These are phyloP conservation scores for Diaporthe ampelina DNA, from an alignment of 2,329 filamentous ascomycete genomes.

Conservation along the genomic window DNA sequence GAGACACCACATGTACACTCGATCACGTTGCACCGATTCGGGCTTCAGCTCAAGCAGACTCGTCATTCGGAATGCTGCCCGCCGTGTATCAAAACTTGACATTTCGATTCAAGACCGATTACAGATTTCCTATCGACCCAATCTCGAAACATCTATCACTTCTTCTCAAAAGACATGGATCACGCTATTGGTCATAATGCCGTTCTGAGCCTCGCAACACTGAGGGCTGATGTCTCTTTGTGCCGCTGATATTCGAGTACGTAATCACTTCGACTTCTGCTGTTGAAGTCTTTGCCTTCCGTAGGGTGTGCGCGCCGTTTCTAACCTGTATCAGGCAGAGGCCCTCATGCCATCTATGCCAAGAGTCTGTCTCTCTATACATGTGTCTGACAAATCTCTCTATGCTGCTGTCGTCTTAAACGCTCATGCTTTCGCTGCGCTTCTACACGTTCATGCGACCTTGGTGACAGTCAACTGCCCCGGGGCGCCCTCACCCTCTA, in stretches of 20 bases:
- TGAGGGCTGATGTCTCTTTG: neutral
- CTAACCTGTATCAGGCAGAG: neutral
- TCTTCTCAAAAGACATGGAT: neutral
- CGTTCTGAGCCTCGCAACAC: neutral
- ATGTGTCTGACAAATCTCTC: neutral
- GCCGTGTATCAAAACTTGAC: no score
- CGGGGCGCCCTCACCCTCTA: constrained; percentile 58
- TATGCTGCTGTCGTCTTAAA: neutral
- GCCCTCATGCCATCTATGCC: neutral
- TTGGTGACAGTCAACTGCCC: constrained; percentile 67
- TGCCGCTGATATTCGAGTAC: neutral
- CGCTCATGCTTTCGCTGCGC: neutral
- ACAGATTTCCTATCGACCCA: neutral
- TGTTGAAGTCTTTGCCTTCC: neutral
- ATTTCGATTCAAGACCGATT: no score
- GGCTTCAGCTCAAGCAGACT: neutral
- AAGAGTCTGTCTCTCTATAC: neutral
- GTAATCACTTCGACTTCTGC: neutral
- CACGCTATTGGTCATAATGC: neutral
- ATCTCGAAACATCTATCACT: neutral
- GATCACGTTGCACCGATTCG: no score
- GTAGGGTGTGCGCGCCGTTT: neutral
- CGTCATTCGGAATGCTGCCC: neutral
- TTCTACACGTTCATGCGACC: constrained; percentile 54
- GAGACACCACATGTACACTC: neutral